phyloP scores from a whole-genome alignment of 2,329 filamentous ascomycete species.

The Salinomyces thailandicus region DNA sequence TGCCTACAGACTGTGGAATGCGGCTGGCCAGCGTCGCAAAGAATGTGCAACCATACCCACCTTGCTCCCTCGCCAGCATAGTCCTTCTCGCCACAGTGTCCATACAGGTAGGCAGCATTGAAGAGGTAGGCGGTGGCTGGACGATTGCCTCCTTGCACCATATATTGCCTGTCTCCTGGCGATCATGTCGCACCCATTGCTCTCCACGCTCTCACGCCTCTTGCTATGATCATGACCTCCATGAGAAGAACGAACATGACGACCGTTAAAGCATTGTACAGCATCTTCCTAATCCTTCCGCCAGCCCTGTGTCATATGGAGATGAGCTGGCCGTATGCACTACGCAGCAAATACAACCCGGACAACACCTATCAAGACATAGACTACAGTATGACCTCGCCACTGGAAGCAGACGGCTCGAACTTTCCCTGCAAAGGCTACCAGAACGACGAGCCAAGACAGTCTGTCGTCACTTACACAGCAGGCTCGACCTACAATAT shows the following conservation, averaged over 20 bases:
- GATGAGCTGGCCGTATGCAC: constrained; percentile 44
- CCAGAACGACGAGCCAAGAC: constrained; percentile 40
- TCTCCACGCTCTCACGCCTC: background rate
- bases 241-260: constrained; percentile 1
- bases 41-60: background rate
- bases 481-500: constrained; percentile 55
- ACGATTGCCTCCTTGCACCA: background rate
- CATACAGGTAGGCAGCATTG: background rate
- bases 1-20: constrained; percentile 3
- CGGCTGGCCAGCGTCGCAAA: background rate
- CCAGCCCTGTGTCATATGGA: constrained; percentile 40
- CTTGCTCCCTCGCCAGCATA: background rate
- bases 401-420: constrained; percentile 48
- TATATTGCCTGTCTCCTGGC: constrained; percentile 1
- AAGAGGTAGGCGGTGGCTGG: constrained; percentile 5
- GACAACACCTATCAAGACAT: constrained; percentile 34
- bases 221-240: constrained; percentile 3
- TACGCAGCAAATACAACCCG: constrained; percentile 42
- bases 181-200: background rate
- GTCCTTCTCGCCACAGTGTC: constrained; percentile 1
- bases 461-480: constrained; percentile 49
- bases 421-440: constrained; percentile 72
- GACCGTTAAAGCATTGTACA: constrained; percentile 6
- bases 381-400: constrained; percentile 64
- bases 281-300: constrained; percentile 10